Conservation (phyloP, 108 stramenopile genomes). For the Tribonema minus region DNA sequence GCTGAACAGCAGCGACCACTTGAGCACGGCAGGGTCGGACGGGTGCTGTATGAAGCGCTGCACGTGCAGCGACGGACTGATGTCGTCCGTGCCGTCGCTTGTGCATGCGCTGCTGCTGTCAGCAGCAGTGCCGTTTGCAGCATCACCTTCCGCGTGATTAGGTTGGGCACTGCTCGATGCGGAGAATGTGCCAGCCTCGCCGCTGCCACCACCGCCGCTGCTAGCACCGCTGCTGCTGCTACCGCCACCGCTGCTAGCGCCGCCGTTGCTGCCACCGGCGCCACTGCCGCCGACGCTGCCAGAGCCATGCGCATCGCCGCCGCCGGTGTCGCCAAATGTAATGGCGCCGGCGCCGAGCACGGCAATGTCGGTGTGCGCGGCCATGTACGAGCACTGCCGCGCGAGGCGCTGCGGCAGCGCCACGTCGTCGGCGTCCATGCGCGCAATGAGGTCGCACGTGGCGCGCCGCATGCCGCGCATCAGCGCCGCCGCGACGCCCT, state of each 20-base stretch:
- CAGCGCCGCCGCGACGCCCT: slow-evolving; percentile 34
- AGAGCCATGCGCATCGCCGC: too few relatives aligned
- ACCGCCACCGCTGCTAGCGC: neutral
- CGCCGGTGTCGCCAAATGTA: neutral
- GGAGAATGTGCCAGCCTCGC: neutral
- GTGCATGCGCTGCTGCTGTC: too few relatives aligned
- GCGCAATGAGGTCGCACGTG: slow-evolving; percentile 31
- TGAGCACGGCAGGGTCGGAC: slow-evolving; percentile 19
- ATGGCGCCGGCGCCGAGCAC: neutral
- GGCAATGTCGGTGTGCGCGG: neutral
- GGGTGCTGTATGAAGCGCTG: slow-evolving; percentile 37
- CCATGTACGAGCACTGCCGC: slow-evolving; percentile 3
- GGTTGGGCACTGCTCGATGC: neutral
- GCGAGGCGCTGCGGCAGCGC: slow-evolving; percentile 28
- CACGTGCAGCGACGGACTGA: neutral
- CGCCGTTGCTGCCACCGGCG: too few relatives aligned
- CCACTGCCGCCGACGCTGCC: neutral
- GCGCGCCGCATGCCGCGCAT: slow-evolving; percentile 43
- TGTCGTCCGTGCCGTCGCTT: too few relatives aligned
- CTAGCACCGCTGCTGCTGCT: neutral
- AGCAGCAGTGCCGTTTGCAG: too few relatives aligned
- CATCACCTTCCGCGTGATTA: too few relatives aligned
- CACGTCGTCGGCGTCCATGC: slow-evolving; percentile 50
- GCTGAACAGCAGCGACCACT: slow-evolving; percentile 48
- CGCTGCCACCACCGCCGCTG: neutral